Evolutionary conservation across 2,329 filamentous ascomycete species (phyloP), one percentile per base, ranked within the genome.

Genomic region (Aspergillus udagawae): DNA sequence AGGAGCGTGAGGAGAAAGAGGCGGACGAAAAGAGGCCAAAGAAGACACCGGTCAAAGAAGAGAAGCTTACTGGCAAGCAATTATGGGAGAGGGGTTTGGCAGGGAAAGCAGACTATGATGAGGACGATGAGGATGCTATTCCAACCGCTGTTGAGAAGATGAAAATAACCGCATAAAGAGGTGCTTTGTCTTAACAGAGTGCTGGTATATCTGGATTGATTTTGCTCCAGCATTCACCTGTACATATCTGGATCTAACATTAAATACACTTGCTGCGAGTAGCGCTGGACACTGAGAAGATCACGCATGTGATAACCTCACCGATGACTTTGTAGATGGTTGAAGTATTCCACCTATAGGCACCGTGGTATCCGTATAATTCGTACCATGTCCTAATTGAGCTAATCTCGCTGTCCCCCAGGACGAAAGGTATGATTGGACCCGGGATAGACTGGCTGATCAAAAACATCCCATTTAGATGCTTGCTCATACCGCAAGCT

Each of bases 21-120:
- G 85, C 90, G 62, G 80, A 86, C 35, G 91, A 92, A 51, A 92
- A 96, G 77, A 84, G 91, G 77, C 92, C 90, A 76, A 88, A 91
- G 78, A 94, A 91, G 80, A 66, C 64, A n/a, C 73, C 74, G 27
- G 90, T 90, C 59, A 85, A 90, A 17, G 83, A 87, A 42, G 83
- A 80, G 67, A 87, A 82, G 69, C 75, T 92, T 63, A 87, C 89
- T 1, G 90, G 90, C 20, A 86, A 79, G 68, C 88, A 93, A 70
- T 79, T 93, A 41, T 93, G 90, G 88, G 89, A 92, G 79, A 82
- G 82, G 52, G 90, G 90, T 28, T 73, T 92, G 67, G 88, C 77
- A 52, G 81, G 78, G 50, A 90, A 87, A 76, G 81, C 74, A 60
- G 87, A 88, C 49, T 85, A 87, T 66, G 85, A 86, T 58, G 83